Evolutionary conservation across 306 rosid species (phyloP).

Genomic region (Abrus precatorius): DNA sequence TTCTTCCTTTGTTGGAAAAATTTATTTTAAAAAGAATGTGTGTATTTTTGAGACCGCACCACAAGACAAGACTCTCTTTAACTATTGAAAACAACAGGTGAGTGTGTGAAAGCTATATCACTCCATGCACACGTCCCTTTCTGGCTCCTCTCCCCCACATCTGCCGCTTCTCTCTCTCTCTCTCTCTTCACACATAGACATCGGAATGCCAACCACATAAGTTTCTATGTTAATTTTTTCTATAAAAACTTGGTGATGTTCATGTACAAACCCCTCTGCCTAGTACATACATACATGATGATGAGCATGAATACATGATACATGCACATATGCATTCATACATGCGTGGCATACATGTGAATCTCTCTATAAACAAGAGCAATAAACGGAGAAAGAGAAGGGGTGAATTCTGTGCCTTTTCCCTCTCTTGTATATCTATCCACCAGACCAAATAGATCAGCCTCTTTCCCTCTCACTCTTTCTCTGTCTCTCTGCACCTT

Average conservation of each 20-base stretch:
- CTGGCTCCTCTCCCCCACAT: slow-evolving; percentile 99
- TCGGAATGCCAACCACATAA: slow-evolving; percentile 73
- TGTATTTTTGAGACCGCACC: slow-evolving; percentile 54
- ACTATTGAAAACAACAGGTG: slow-evolving; percentile 75
- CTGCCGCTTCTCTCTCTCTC: slow-evolving; percentile 85
- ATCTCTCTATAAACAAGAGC: slow-evolving; percentile 50
- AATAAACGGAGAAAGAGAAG: slow-evolving; percentile 42
- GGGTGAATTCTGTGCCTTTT: slow-evolving; percentile 26
- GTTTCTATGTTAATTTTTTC: slow-evolving; percentile 35
- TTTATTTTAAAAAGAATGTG: slow-evolving; percentile 30
- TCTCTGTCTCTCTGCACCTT: slow-evolving; percentile 58
- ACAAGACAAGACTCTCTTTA: slow-evolving; percentile 84
- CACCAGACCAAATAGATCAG: slow-evolving; percentile 57
- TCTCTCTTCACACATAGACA: slow-evolving; percentile 42
- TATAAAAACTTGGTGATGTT: slow-evolving; percentile 36
- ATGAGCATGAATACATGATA: not conserved
- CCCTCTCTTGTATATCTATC: slow-evolving; percentile 61
- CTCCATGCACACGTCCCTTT: slow-evolving; percentile 99
- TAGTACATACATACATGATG: not conserved
- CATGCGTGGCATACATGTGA: slow-evolving; percentile 4
- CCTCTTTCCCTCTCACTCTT: slow-evolving; percentile 51
- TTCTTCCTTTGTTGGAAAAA: slow-evolving; percentile 59
- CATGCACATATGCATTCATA: slow-evolving; percentile 5
- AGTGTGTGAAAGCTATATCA: slow-evolving; percentile 97
- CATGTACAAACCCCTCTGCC: slow-evolving; percentile 42